A percentile compares a stretch with the other conserved stretches of the same genome.
These are phyloP conservation scores for Ophiostoma tasmaniense DNA, from an alignment of 2,329 filamentous ascomycete genomes.

Conservation along the genomic window DNA sequence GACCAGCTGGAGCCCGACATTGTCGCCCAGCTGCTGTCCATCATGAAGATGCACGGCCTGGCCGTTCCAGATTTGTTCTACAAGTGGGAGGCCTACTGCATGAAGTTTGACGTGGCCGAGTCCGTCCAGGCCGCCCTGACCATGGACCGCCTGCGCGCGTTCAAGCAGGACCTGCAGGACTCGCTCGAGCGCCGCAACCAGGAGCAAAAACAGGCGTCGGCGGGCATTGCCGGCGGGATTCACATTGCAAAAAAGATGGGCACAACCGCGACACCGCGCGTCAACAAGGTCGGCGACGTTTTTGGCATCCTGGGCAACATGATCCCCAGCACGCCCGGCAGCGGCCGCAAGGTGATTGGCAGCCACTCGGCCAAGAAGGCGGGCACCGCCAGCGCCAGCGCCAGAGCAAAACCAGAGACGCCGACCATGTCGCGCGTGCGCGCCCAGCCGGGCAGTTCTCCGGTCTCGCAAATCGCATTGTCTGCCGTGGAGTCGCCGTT, in stretches of 20 bases:
- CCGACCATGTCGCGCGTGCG: conserved; percentile 34
- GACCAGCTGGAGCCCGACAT: conserved; percentile 66
- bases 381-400: conserved; percentile 29
- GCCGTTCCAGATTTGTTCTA: conserved; percentile 82
- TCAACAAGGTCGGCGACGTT: conserved; percentile 54
- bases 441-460: conserved; percentile 27
- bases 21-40: conserved; percentile 71
- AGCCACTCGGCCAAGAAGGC: conserved; percentile 23
- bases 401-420: conserved; percentile 35
- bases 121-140: conserved; percentile 54
- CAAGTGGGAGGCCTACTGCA: conserved; percentile 98
- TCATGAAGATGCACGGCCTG: conserved; percentile 74
- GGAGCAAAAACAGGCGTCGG: conserved; percentile 1
- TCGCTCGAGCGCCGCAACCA: conserved; percentile 49
- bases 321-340: conserved; percentile 48
- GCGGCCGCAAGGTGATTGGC: conserved; percentile 15
- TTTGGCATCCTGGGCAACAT: conserved; percentile 57
- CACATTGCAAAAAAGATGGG: conserved; percentile 10
- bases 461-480: not conserved
- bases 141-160: conserved; percentile 61
- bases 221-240: not conserved
- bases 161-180: conserved; percentile 84
- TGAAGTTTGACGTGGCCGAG: conserved; percentile 54
- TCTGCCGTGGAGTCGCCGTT: conserved; percentile 38
- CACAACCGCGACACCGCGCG: conserved; percentile 45